Evolutionary conservation across 441 rosid species (phyloP).

Genomic region (Theobroma grandiflorum): DNA sequence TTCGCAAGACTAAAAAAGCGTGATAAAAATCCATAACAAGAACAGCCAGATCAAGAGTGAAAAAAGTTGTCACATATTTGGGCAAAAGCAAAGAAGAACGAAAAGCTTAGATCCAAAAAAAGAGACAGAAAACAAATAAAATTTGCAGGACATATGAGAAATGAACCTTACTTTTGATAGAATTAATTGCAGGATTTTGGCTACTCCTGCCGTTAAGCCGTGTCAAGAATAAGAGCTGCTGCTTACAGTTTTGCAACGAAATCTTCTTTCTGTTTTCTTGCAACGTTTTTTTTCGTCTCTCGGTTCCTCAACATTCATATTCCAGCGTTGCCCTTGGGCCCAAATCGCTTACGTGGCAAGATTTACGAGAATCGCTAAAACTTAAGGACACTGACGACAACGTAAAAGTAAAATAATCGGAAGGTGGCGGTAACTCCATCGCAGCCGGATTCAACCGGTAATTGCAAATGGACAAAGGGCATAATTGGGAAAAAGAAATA

Average conservation of each 20-base stretch:
- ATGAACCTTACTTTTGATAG: constrained; percentile 9
- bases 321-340: constrained; percentile 34
- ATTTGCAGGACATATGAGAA: background rate
- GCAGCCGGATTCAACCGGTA: background rate
- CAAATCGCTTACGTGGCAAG: constrained; percentile 20
- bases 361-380: constrained; percentile 11
- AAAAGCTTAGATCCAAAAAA: background rate
- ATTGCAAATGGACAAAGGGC: background rate
- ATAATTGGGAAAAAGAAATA: background rate
- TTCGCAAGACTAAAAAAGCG: background rate
- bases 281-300: background rate
- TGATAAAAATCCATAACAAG: background rate
- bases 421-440: background rate
- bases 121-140: background rate
- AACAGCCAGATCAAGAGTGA: constrained; percentile 21
- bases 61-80: background rate
- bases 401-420: background rate
- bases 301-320: constrained; percentile 8
- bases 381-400: background rate
- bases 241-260: background rate
- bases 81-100: background rate
- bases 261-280: background rate
- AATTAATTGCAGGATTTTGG: constrained; percentile 19
- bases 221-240: constrained; percentile 3
- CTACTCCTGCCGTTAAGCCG: background rate